Evolutionary conservation across 345 rosid genomes (phyloP).

Genomic region (Eucalyptus marginata): DNA sequence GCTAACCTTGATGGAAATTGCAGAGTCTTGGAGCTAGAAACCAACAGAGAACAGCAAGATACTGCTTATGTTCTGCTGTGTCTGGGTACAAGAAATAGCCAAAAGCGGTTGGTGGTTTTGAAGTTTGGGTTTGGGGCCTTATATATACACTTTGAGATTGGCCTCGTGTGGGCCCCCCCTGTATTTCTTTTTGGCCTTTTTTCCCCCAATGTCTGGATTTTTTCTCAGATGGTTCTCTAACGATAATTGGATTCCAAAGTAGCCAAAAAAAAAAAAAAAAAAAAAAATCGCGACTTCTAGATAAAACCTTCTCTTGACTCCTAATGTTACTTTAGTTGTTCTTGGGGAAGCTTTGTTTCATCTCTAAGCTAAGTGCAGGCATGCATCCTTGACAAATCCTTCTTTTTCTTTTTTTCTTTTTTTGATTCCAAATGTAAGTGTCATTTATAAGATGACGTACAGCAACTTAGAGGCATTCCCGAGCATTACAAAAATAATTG

Average conservation of each 20-base stretch:
- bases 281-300: neutral
- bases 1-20: neutral
- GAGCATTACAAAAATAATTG: neutral
- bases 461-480: neutral
- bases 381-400: neutral
- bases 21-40: neutral
- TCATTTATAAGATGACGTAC: neutral
- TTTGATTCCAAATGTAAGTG: no score
- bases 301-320: slow-evolving; percentile 1
- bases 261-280: neutral
- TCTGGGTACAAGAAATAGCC: neutral
- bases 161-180: neutral
- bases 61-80: neutral
- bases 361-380: neutral
- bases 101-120: slow-evolving; percentile 9
- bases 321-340: neutral
- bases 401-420: fast-evolving
- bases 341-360: neutral
- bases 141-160: slow-evolving; percentile 14
- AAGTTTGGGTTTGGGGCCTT: slow-evolving; percentile 8
- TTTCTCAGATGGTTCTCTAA: slow-evolving; percentile 4
- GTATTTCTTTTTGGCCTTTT: neutral
- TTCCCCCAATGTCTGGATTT: neutral
- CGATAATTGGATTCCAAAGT: slow-evolving; percentile 17
- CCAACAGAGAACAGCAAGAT: neutral